Evolutionary conservation across 2,329 filamentous ascomycete genomes (phyloP), one percentile per base, ranked within the genome.

Genomic region (Elsinoe arachidis): DNA sequence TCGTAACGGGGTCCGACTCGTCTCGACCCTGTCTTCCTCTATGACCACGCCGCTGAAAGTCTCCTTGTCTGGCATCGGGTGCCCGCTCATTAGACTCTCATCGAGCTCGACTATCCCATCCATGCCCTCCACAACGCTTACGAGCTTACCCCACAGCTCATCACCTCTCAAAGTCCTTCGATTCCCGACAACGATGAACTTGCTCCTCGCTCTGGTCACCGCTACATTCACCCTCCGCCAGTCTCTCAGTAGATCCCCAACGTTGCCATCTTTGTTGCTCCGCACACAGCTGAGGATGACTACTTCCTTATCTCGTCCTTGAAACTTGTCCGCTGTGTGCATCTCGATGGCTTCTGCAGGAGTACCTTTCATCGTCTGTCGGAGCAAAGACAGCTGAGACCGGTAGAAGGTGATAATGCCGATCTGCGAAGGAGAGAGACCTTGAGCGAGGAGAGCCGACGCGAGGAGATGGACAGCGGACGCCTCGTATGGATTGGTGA

Each of bases 371-470:
- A 96, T 80, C 10, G 78, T 79, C 60, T 91, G 83, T 62, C 88
- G 88, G 1, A 99, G 78, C 2, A 96, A 76, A 0, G 89, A 85
- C 1, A 99, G 82, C 70, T 99, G 93, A 5, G 88, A 91, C 59
- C 93, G 88, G 72, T 99, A 99, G 71, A 96, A 90, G 14, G 93
- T 96, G 75, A 99, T 96, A 63, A 99, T 87, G 47, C 93, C 93
- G 58, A 99, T 90, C 55, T 92, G 87, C 0, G 76, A 74, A 0
- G 87, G 80, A 0, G 87, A 76, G 0, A 97, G 80, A 23, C 93
- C 93, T 1, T 84, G 80, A 0, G 82, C 80, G 51, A 97, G 78
- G 2, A 99, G 80, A 0, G 84, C 80, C 60, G 90, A 82, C 15
- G 96, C 90, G 11, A 97, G 80, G 66, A 96, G 88, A 0, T 83